These are phyloP conservation scores for Plasmodium vinckei DNA, from an alignment of 169 alveolate species.

Conservation along the genomic window DNA sequence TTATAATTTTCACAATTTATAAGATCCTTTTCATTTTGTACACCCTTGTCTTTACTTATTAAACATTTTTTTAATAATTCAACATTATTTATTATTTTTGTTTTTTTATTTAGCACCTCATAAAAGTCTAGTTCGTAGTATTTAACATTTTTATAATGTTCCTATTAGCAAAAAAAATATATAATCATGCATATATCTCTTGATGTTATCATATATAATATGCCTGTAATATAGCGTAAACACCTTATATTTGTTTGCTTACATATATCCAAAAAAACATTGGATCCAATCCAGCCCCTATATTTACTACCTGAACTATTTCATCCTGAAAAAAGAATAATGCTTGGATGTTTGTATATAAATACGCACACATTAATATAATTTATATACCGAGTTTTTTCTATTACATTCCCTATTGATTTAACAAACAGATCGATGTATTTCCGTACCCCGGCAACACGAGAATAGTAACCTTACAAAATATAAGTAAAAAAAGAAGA, in stretches of 20 bases:
- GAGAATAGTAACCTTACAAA: conserved; percentile 71
- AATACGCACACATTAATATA: not conserved
- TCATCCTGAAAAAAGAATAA: conserved; percentile 31
- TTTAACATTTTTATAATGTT: conserved; percentile 27
- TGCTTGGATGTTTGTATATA: not conserved
- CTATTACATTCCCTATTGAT: conserved; percentile 42
- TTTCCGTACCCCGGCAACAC: conserved; percentile 74
- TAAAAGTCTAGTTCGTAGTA: conserved; percentile 68
- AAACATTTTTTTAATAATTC: conserved; percentile 34
- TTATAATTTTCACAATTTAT: conserved; percentile 67
- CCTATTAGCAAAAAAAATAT: conserved; percentile 19
- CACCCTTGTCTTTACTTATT: conserved; percentile 22
- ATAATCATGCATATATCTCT: not conserved
- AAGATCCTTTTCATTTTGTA: conserved; percentile 17
- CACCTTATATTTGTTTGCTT: not conserved
- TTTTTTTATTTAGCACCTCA: conserved; percentile 47
- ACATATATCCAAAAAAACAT: conserved; percentile 76
- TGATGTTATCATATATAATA: not conserved
- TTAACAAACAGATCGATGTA: conserved; percentile 72
- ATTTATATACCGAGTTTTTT: not conserved
- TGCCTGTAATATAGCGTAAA: not conserved
- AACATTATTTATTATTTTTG: conserved; percentile 36
- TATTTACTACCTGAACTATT: conserved; percentile 56
- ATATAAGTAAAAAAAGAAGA: conserved; percentile 15
- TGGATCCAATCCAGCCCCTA: conserved; percentile 78